These are phyloP conservation scores for Kwoniella sp. DNA, from an alignment of 768 basidiomycete genomes.

Conservation along the genomic window DNA sequence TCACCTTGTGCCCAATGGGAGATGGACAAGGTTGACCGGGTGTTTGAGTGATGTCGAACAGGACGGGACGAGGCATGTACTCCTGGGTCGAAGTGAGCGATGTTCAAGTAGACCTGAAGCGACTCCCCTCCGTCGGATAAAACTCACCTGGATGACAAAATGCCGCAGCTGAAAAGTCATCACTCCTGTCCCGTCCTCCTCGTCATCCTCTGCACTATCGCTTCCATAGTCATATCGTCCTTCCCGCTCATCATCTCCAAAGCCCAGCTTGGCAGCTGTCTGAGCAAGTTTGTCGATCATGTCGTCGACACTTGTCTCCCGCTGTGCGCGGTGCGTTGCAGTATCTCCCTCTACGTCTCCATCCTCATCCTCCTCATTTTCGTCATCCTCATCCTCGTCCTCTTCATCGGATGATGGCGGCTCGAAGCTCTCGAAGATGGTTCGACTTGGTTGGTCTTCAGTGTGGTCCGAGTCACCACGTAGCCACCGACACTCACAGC, in stretches of 20 bases:
- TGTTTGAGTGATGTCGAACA: conserved; percentile 64
- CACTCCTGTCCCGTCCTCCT: conserved; percentile 55
- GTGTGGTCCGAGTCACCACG: neutral
- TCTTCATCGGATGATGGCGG: conserved; percentile 45
- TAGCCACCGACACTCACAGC: conserved; percentile 52
- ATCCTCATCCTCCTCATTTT: conserved; percentile 12
- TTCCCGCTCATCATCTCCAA: neutral
- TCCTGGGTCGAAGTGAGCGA: conserved; percentile 63
- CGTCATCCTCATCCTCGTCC: conserved; percentile 17
- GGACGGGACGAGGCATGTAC: conserved; percentile 71
- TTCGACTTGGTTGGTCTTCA: conserved; percentile 16
- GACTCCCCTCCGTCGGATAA: too few relatives aligned
- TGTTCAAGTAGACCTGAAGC: neutral
- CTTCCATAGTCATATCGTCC: conserved; percentile 47
- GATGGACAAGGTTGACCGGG: conserved; percentile 28
- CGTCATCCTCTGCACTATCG: conserved; percentile 39
- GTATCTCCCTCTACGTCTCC: conserved; percentile 1
- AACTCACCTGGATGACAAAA: conserved; percentile 84
- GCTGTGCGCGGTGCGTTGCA: neutral
- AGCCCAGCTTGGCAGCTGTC: conserved; percentile 16
- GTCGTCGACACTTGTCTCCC: conserved; percentile 3
- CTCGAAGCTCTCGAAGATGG: conserved; percentile 80
- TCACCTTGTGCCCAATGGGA: conserved; percentile 46
- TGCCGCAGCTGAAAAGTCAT: conserved; percentile 83
- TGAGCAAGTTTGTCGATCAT: conserved; percentile 13